These are phyloP conservation scores for Annulohypoxylon truncatum DNA, from an alignment of 2,329 filamentous ascomycete genomes.

Conservation along the genomic window DNA sequence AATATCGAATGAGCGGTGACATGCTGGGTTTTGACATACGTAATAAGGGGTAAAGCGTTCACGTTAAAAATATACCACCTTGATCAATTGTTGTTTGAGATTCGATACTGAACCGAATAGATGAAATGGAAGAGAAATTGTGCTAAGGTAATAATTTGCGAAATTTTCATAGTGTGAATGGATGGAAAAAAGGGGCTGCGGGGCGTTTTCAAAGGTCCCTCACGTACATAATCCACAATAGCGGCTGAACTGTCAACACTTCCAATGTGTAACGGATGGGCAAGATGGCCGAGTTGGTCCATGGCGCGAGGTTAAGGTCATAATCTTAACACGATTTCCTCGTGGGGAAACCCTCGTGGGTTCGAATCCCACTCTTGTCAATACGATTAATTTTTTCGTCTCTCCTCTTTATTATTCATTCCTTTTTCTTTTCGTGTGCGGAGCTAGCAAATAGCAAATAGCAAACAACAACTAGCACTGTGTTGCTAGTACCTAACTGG, in stretches of 20 bases:
- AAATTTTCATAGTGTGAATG: neutral
- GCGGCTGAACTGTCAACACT: too few species aligned
- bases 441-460: neutral
- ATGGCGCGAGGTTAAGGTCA: slow-evolving; percentile 53
- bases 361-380: slow-evolving; percentile 51
- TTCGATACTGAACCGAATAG: neutral
- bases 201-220: too few species aligned
- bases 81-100: too few species aligned
- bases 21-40: neutral
- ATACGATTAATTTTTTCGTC: neutral
- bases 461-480: too few species aligned
- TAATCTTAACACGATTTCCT: slow-evolving; percentile 42
- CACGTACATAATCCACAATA: neutral
- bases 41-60: neutral
- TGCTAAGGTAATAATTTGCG: neutral
- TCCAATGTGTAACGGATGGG: slow-evolving; percentile 10
- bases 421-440: neutral
- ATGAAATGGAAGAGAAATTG: neutral
- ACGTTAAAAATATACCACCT: neutral
- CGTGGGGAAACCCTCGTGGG: slow-evolving; percentile 49
- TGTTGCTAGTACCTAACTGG: too few species aligned
- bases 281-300: slow-evolving; percentile 54
- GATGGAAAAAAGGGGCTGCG: neutral
- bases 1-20: neutral
- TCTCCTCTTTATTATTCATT: neutral